Evolutionary conservation across 768 basidiomycete genomes (phyloP), one percentile per base, ranked within the genome.

Genomic region (Pholiota conissans): DNA sequence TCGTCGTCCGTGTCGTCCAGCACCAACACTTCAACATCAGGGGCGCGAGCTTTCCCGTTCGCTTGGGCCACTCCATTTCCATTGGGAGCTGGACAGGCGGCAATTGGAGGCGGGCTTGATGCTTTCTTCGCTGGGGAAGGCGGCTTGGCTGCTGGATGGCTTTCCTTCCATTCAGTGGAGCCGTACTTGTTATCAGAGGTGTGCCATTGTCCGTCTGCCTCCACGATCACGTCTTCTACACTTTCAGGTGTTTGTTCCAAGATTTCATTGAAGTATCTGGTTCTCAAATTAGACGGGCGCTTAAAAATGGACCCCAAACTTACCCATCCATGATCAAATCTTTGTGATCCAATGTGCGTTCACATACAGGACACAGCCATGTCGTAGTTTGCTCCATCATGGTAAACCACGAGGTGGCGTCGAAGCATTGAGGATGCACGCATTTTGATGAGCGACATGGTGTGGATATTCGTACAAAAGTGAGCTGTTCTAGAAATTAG

Each of bases 321-420:
- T 22, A 94, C 95, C 94, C 95, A 68, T 99, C 97, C 57, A 96
- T 81, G 34, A 97, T 88, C 32, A 99, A 75, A 58, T 98, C 93
- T 30, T 89, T 89, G 18, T 84, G 75, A 61, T 87, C 84, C 52
- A 99, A 71, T 46, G 80, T 75, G 66, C 84, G 87, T 69, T 93
- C 92, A 73, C 97, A 98, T 40, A 94, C 89, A 26, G 97, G 96
- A 72, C 97, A 98, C 46, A 89, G 72, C 90, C 92, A 99, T 28
- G 94, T 95, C 2, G 96, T 97, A 8, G 95, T 98, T 74, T 93
- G 89, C 67, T 96, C 92, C 85, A 97, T 98, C 69, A 96, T 86
- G 4, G 89, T 88, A 67, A 90, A 93, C 95, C 95, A 99, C 37
- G 91, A 93, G 16, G 80, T 81, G 0, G 95, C 95, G 72, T 99